phyloP scores from a whole-genome alignment of 345 rosid genomes.

The Erucastrum elatum region DNA sequence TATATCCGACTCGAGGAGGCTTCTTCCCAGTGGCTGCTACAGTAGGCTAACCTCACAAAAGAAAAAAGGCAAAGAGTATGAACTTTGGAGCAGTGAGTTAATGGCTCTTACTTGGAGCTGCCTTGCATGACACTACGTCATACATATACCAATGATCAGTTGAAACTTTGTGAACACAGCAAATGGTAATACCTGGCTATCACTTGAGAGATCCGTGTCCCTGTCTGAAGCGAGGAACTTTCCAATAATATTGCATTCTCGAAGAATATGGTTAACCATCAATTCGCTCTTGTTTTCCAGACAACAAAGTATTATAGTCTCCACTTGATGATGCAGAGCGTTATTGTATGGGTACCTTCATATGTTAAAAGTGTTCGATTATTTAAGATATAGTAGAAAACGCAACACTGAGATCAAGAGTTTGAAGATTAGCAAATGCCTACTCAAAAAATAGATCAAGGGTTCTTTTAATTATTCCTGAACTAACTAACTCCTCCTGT shows the following conservation, averaged over 20 bases:
- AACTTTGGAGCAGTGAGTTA: constrained; percentile 6
- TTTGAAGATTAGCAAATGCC: constrained; percentile 38
- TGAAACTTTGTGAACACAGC: constrained; percentile 17
- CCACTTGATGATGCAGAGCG: constrained; percentile 95
- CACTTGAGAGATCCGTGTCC: constrained; percentile 58
- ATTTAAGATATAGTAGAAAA: constrained; percentile 12
- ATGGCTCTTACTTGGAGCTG: constrained; percentile 12
- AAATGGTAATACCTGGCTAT: constrained; percentile 52
- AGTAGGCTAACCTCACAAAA: constrained; percentile 67
- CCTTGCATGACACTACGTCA: constrained; percentile 13
- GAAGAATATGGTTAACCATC: constrained; percentile 75
- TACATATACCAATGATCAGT: background rate
- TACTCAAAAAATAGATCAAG: constrained; percentile 90
- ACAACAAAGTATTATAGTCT: constrained; percentile 81
- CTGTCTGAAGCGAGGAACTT: constrained; percentile 72
- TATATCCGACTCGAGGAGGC: constrained; percentile 76
- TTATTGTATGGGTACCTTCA: constrained; percentile 94
- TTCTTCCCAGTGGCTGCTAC: constrained; percentile 65
- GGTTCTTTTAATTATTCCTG: constrained; percentile 68
- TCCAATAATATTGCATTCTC: constrained; percentile 77
- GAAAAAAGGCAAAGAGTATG: constrained; percentile 1
- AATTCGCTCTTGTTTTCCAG: constrained; percentile 70
- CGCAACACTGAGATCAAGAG: constrained; percentile 1
- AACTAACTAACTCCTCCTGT: constrained; percentile 74
- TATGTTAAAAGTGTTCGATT: constrained; percentile 23